Evolutionary conservation across 441 rosid species (phyloP).

Genomic region (Euphorbia celastroides): DNA sequence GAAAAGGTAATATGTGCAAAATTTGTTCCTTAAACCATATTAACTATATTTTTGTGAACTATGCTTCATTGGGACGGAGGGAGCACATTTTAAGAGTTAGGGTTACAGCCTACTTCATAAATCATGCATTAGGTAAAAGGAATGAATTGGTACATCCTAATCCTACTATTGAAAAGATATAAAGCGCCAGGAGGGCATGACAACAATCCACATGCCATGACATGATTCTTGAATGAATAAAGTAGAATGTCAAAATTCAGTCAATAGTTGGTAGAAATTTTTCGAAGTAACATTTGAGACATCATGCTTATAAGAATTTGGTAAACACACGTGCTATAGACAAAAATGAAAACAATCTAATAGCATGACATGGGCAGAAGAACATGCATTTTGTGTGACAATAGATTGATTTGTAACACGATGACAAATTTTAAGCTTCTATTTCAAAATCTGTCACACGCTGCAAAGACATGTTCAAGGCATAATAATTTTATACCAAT

Average conservation of each 20-base stretch:
- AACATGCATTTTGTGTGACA: no score
- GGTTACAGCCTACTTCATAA: background rate
- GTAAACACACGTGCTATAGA: background rate
- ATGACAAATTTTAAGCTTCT: no score
- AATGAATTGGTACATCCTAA: background rate
- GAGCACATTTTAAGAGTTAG: background rate
- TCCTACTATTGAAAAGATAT: background rate
- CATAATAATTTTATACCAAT: no score
- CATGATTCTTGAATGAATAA: background rate
- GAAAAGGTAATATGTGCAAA: no score
- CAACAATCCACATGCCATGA: background rate
- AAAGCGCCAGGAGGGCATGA: background rate
- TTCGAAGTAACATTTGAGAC: background rate
- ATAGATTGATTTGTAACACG: no score
- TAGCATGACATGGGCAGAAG: no score
- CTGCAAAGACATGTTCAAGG: no score
- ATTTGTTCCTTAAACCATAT: no score
- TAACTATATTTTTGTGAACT: no score
- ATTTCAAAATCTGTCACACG: no score
- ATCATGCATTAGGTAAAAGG: background rate
- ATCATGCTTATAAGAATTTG: background rate
- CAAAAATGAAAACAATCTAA: no score
- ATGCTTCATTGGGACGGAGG: no score
- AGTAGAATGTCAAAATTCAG: background rate
- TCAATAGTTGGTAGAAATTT: background rate